Evolutionary conservation across 1,284 basidiomycete species (phyloP).

Genomic region (Ustilago crameri): DNA sequence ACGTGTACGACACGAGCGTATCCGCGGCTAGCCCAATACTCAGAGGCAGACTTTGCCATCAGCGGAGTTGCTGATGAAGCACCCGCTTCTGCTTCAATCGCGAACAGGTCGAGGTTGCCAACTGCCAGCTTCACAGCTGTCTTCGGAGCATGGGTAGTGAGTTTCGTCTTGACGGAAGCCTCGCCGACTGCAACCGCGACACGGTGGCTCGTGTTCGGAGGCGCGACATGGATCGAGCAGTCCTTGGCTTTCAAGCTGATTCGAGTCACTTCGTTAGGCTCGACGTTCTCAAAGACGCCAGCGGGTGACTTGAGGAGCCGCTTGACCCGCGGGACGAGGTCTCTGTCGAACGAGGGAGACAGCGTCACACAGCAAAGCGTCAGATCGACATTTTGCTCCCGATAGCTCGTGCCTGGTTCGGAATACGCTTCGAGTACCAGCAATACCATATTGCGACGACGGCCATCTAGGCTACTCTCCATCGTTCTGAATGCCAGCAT

Average conservation of each 20-base stretch:
- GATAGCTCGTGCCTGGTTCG: constrained; percentile 76
- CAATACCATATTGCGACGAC: constrained; percentile 71
- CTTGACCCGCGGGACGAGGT: constrained; percentile 76
- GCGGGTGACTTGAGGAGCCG: constrained; percentile 84
- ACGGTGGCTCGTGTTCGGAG: constrained; percentile 23
- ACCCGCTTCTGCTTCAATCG: constrained; percentile 15
- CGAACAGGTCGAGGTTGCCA: constrained; percentile 32
- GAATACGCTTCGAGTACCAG: constrained; percentile 77
- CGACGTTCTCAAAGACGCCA: constrained; percentile 90
- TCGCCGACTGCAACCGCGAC: constrained; percentile 50
- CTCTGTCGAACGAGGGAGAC: constrained; percentile 75
- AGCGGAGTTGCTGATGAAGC: not conserved
- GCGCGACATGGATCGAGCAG: constrained; percentile 34
- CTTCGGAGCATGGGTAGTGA: constrained; percentile 52
- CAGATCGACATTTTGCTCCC: constrained; percentile 79
- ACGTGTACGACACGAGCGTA: constrained; percentile 66
- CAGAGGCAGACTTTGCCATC: constrained; percentile 12
- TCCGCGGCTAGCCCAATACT: constrained; percentile 38
- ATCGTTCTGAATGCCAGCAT: constrained; percentile 32
- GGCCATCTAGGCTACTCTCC: constrained; percentile 25
- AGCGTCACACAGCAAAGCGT: constrained; percentile 77
- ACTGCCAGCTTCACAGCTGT: constrained; percentile 46
- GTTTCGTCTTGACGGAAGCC: constrained; percentile 43
- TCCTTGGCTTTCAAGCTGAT: constrained; percentile 69
- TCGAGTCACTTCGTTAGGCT: constrained; percentile 86